A percentile compares a stretch with the other conserved stretches of the same genome.
phyloP scores from a whole-genome alignment of 495 filamentous ascomycete species.

The Trichoderma virens region DNA sequence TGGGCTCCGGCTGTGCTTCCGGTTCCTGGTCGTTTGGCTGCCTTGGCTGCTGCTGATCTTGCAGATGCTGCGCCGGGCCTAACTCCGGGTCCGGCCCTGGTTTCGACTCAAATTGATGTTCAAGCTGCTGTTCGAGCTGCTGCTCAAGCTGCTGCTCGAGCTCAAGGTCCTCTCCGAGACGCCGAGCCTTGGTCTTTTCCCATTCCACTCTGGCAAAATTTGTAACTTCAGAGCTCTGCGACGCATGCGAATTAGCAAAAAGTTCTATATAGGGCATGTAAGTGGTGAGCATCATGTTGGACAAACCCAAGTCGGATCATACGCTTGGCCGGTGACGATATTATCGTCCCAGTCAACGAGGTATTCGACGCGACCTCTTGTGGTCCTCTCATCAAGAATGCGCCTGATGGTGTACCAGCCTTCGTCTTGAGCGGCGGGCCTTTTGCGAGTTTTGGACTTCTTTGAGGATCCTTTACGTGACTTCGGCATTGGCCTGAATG shows the following conservation, averaged over 20 bases:
- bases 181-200: not conserved
- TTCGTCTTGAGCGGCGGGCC: not conserved
- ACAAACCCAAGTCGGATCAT: slow-evolving; percentile 6
- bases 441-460: slow-evolving; percentile 1
- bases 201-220: not conserved
- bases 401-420: not conserved
- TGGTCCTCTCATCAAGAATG: slow-evolving; percentile 10
- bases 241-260: not conserved
- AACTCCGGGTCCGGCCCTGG: not conserved
- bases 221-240: not conserved
- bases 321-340: not conserved
- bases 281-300: not conserved
- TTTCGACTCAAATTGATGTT: not conserved
- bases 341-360: slow-evolving; percentile 10
- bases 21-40: not conserved
- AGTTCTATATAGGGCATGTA: not conserved
- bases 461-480: not conserved
- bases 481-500: slow-evolving; percentile 9
- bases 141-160: not conserved
- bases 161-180: not conserved
- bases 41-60: not conserved
- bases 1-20: not conserved
- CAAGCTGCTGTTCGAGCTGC: not conserved
- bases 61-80: not conserved
- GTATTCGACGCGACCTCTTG: not conserved